Evolutionary conservation across 345 rosid genomes (phyloP).

Genomic region (Melastoma malabathricum): DNA sequence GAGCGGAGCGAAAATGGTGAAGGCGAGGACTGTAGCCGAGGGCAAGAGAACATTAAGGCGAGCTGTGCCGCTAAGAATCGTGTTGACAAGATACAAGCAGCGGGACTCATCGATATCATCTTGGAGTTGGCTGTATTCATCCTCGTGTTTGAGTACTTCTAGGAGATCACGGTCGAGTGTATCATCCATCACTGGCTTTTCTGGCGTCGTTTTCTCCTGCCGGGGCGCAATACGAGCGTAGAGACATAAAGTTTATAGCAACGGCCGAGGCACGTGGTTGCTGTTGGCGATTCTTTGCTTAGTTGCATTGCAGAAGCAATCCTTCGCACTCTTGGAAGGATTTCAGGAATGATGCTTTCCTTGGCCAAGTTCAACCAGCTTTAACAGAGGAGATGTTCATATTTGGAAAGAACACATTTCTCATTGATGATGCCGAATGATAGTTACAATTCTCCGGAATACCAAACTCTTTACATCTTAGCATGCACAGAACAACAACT

Average conservation of each 20-base stretch:
- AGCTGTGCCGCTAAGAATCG: conserved; percentile 34
- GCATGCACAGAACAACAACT: too few species aligned
- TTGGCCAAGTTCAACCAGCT: too few species aligned
- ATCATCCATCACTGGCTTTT: background rate
- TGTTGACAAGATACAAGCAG: conserved; percentile 24
- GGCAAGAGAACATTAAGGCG: conserved; percentile 40
- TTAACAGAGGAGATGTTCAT: too few species aligned
- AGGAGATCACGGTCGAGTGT: background rate
- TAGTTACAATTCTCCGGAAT: too few species aligned
- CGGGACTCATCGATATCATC: conserved; percentile 24
- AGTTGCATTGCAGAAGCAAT: background rate
- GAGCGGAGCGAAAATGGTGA: conserved; percentile 42
- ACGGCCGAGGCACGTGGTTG: background rate
- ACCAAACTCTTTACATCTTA: too few species aligned
- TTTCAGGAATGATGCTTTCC: background rate
- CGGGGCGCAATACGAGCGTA: background rate
- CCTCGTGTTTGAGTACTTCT: conserved; percentile 4
- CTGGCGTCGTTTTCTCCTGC: background rate
- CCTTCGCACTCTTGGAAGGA: background rate
- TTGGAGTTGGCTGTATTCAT: conserved; percentile 13
- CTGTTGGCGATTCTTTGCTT: conserved; percentile 7
- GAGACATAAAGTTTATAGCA: background rate
- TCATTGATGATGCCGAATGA: too few species aligned
- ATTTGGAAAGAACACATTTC: too few species aligned
- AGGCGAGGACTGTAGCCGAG: conserved; percentile 35